Conservation (phyloP, 176 grass and related monocot species). For the Avena sativa region DNA sequence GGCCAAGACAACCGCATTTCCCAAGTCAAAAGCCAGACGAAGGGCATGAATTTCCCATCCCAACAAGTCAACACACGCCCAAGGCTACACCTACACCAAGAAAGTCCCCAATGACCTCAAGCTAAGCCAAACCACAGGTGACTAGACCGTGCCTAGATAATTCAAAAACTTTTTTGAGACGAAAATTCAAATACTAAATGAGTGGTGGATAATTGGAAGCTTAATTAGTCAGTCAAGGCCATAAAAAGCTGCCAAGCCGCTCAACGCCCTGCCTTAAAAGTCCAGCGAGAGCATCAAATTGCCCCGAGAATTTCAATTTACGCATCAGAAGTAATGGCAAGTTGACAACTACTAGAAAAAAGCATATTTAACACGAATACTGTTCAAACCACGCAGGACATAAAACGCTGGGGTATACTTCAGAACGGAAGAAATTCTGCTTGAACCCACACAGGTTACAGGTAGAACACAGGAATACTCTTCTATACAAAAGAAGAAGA, state of each 20-base stretch:
- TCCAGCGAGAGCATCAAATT: constrained; percentile 31
- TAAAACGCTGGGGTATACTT: neutral
- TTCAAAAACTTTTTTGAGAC: neutral
- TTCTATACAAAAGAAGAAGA: neutral
- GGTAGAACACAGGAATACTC: neutral
- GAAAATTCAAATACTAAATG: constrained; percentile 15
- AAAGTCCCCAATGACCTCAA: neutral
- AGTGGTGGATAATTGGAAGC: neutral
- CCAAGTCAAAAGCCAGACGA: constrained; percentile 31
- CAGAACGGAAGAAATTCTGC: constrained; percentile 20
- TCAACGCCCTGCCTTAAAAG: neutral
- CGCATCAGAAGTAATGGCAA: neutral
- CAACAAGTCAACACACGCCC: constrained; percentile 28
- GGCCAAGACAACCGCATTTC: neutral
- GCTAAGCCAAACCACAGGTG: neutral
- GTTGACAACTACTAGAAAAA: no score
- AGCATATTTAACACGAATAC: neutral
- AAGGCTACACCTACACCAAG: neutral
- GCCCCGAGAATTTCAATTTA: neutral
- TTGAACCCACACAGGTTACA: neutral
- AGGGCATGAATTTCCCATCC: neutral
- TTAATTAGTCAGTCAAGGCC: constrained; percentile 30
- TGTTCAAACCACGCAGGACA: no score
- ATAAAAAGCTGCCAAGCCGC: constrained; percentile 10
- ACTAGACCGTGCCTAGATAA: constrained; percentile 29